Base-by-base conservation (phyloP, 1,139 yeast species). In the Blastobotrys petasosporus region DNA sequence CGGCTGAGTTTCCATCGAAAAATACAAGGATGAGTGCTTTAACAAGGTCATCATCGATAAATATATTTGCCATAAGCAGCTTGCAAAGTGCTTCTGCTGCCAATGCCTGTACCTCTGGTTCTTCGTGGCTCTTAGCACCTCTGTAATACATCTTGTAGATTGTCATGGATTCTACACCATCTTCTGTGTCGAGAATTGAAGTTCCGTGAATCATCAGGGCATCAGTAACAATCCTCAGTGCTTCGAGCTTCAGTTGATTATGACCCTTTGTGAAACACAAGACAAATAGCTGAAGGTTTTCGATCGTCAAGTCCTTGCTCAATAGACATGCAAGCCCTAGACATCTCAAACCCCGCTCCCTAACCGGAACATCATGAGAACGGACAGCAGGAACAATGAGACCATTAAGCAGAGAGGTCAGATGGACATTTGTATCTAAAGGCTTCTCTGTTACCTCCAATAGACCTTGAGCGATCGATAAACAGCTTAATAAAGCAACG, bases 41-140 rank as follows among this genome's bases (percentile, higher is more conserved):
- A 52, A 88, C 76, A 30, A 88, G 66, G 47, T 82, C 85, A 44
- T 79, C 79, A 57, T 82, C 88, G 15, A 71, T 74, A 50, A 88
- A 74, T 23, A 85, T 76, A 54, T 85, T 95, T 11, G 92, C 86
- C 45, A 92, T 70, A 56, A 83, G 79, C 44, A 92, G 68, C 65
- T 92, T 90, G 59, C 92, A 85, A 25, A 90, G 69, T 0, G 96
- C 95, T 59, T 86, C 95, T 0, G 94, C 96, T 5, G 92, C 85
- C 1, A 79, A 71, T 0, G 92, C 81, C 61, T 86, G 96, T 23
- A 87, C 73, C 36, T 76, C 77, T 0, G 85, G 84, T 57, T 77
- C 70, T 5, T 76, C 78, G 36, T 69, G 70, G 48, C 77, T 57
- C 32, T 56, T 55, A 52, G 88, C 69, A 1, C 84, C 77, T 58